phyloP scores from a whole-genome alignment of 495 filamentous ascomycete genomes.

The Annulohypoxylon maeteangense region DNA sequence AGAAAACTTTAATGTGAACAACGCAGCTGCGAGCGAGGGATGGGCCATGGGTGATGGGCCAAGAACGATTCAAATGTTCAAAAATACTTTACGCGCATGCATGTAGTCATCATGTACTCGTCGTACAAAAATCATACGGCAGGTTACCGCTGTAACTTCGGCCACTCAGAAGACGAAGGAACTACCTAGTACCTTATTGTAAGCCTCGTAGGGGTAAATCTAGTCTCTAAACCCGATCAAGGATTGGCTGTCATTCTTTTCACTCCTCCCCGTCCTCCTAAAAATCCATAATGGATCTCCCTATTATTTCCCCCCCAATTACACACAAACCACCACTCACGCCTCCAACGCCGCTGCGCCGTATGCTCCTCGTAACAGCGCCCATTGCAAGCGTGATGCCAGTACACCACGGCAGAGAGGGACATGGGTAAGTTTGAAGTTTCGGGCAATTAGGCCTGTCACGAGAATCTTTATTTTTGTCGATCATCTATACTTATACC shows the following conservation, averaged over 20 bases:
- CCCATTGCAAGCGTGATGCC: neutral
- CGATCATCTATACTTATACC: slow-evolving; percentile 38
- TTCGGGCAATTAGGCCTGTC: slow-evolving; percentile 42
- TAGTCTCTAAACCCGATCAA: neutral
- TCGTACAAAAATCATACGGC: neutral
- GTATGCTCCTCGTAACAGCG: neutral
- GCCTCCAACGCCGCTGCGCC: slow-evolving; percentile 2
- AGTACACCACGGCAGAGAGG: neutral
- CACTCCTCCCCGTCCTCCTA: neutral
- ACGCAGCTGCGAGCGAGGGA: slow-evolving; percentile 26
- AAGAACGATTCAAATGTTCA: too few relatives aligned
- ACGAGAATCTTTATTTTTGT: slow-evolving; percentile 24
- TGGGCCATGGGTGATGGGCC: neutral
- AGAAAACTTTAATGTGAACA: slow-evolving; percentile 20
- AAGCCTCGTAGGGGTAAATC: neutral
- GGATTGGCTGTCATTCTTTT: slow-evolving; percentile 1
- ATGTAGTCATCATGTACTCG: neutral
- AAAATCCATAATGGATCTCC: slow-evolving; percentile 31
- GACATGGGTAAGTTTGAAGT: slow-evolving; percentile 43
- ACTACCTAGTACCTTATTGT: slow-evolving; percentile 2
- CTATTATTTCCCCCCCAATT: slow-evolving; percentile 13
- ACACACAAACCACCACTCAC: slow-evolving; percentile 11
- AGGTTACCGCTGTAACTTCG: slow-evolving; percentile 30
- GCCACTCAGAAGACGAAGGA: slow-evolving; percentile 14
- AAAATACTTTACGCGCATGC: too few relatives aligned